These are phyloP conservation scores for Aspergillus carbonarius DNA, from an alignment of 2,329 filamentous ascomycete species.

Conservation along the genomic window DNA sequence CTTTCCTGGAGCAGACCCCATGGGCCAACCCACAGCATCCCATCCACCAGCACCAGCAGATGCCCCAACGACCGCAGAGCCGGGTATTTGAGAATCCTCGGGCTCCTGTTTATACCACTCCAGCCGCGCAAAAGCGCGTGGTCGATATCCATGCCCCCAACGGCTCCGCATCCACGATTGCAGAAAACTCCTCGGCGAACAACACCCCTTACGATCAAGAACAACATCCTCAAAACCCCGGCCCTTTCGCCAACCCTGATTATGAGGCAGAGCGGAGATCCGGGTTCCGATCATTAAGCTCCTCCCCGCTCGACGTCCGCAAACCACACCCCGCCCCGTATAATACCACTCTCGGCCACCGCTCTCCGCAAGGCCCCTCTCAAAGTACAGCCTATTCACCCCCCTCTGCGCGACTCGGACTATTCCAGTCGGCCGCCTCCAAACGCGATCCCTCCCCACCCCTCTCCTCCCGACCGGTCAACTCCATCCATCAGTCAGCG, in stretches of 20 bases:
- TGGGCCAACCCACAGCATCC: slow-evolving; percentile 90
- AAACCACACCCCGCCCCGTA: slow-evolving; percentile 34
- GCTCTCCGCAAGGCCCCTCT: slow-evolving; percentile 24
- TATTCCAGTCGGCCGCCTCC: slow-evolving; percentile 31
- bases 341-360: slow-evolving; percentile 25
- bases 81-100: slow-evolving; percentile 36
- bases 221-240: slow-evolving; percentile 21
- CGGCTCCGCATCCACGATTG: slow-evolving; percentile 49
- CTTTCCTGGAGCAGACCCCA: slow-evolving; percentile 83
- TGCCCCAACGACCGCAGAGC: slow-evolving; percentile 35
- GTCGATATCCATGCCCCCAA: slow-evolving; percentile 44
- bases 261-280: slow-evolving; percentile 36
- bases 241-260: slow-evolving; percentile 31
- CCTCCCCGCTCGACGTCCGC: slow-evolving; percentile 41
- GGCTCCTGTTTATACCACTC: slow-evolving; percentile 40
- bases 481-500: slow-evolving; percentile 32
- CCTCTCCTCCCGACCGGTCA: slow-evolving; percentile 31
- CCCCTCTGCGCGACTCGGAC: slow-evolving; percentile 33
- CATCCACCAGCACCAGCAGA: slow-evolving; percentile 56
- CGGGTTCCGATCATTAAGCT: slow-evolving; percentile 38
- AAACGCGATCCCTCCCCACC: slow-evolving; percentile 34
- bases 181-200: slow-evolving; percentile 45
- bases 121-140: slow-evolving; percentile 45
- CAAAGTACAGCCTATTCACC: slow-evolving; percentile 36
- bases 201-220: slow-evolving; percentile 46